Conservation (phyloP, 2,329 filamentous ascomycete species). For the Microsporum audouinii region DNA sequence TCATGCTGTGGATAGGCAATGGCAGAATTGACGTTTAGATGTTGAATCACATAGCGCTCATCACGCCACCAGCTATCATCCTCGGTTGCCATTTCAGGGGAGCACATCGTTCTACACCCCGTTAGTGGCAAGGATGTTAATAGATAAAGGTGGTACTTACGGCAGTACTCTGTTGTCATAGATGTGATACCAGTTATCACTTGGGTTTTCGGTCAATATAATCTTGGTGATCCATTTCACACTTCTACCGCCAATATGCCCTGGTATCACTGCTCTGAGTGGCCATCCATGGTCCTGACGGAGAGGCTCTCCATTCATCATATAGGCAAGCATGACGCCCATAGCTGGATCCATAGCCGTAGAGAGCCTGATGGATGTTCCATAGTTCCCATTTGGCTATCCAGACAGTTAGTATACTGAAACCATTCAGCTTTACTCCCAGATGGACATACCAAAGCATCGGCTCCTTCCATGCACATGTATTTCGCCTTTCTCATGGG, state of each 20-base stretch:
- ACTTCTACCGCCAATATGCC: slow-evolving; percentile 81
- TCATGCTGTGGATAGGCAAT: slow-evolving; percentile 70
- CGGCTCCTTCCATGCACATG: slow-evolving; percentile 83
- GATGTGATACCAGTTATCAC: slow-evolving; percentile 91
- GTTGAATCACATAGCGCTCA: slow-evolving; percentile 85
- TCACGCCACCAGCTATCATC: slow-evolving; percentile 72
- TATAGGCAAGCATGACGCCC: slow-evolving; percentile 77
- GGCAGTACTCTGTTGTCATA: slow-evolving; percentile 86
- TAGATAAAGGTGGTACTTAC: slow-evolving; percentile 20
- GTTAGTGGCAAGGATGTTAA: slow-evolving; percentile 6
- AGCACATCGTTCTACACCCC: slow-evolving; percentile 54
- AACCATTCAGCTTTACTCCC: not conserved
- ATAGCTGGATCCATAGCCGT: slow-evolving; percentile 76
- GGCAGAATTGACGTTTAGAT: slow-evolving; percentile 77
- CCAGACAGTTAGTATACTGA: slow-evolving; percentile 13
- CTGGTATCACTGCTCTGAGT: slow-evolving; percentile 70
- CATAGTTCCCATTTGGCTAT: slow-evolving; percentile 74
- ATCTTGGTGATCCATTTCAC: slow-evolving; percentile 87
- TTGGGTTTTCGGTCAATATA: slow-evolving; percentile 64
- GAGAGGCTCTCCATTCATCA: slow-evolving; percentile 77
- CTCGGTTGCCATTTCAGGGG: slow-evolving; percentile 65
- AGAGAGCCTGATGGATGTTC: slow-evolving; percentile 75
- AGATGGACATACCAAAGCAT: slow-evolving; percentile 48
- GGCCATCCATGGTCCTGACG: slow-evolving; percentile 79
- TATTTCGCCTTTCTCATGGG: slow-evolving; percentile 63